Evolutionary conservation across 139 green algal genomes (phyloP).

Genomic region (Auxenochlorella pyrenoidosa): DNA sequence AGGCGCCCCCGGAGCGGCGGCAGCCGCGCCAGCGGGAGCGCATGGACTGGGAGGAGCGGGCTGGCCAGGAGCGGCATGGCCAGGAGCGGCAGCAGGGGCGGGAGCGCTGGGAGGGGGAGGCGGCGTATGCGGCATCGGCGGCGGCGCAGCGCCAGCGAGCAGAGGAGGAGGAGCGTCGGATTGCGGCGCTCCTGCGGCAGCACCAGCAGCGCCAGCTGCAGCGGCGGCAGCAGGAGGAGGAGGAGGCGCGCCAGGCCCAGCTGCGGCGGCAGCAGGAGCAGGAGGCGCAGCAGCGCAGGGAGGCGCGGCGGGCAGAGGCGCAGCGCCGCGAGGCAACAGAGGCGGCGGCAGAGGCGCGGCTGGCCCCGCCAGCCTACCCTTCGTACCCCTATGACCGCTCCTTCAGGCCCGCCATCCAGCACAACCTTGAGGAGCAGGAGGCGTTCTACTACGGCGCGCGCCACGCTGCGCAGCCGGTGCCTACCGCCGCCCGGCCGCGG

Average conservation of each 20-base stretch:
- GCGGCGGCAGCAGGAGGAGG: background rate
- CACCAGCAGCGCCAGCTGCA: background rate
- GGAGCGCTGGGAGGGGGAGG: no score
- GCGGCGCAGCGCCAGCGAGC: background rate
- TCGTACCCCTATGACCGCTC: constrained; percentile 7
- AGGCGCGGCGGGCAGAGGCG: background rate
- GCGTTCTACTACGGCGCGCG: background rate
- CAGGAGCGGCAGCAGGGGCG: background rate
- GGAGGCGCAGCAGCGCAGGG: background rate
- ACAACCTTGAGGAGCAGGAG: background rate
- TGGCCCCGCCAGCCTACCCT: background rate
- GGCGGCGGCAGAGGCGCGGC: background rate
- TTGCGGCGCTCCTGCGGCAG: background rate
- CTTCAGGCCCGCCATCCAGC: background rate
- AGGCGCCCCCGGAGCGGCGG: background rate
- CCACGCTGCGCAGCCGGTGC: background rate
- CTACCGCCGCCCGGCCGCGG: no score
- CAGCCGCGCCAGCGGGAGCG: background rate
- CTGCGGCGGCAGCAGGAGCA: background rate
- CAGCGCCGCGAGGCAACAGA: background rate
- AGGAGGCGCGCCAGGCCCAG: background rate
- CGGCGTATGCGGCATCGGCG: background rate
- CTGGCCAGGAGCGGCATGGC: background rate
- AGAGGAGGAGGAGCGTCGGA: background rate
- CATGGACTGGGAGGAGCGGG: background rate